phyloP scores from a whole-genome alignment of 768 basidiomycete genomes.

The Cyclocybe cylindracea region DNA sequence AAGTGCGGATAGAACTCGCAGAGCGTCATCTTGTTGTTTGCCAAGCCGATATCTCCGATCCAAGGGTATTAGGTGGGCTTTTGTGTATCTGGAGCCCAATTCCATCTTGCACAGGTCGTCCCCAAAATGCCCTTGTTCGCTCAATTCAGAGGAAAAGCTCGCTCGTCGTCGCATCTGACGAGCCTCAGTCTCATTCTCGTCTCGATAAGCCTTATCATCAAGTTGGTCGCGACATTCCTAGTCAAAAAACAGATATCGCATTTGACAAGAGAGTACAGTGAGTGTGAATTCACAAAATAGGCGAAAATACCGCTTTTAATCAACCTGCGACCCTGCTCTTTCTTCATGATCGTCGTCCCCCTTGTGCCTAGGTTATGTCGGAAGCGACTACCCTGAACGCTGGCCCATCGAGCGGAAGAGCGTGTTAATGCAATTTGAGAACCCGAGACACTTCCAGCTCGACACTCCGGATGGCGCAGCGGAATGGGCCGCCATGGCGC shows the following conservation, averaged over 20 bases:
- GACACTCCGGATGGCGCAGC: constrained; percentile 26
- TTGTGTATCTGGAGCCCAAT: neutral
- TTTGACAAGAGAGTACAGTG: constrained; percentile 25
- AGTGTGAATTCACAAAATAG: constrained; percentile 8
- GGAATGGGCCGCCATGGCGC: constrained; percentile 33
- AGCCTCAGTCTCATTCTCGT: constrained; percentile 17
- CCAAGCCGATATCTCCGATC: neutral
- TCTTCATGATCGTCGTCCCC: neutral
- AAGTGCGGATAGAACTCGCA: constrained; percentile 5
- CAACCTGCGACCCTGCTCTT: neutral
- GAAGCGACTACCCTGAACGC: constrained; percentile 30
- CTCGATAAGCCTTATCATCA: constrained; percentile 19
- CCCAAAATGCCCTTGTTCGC: constrained; percentile 7
- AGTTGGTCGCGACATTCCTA: constrained; percentile 21
- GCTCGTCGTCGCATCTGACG: constrained; percentile 9
- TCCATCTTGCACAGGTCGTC: neutral
- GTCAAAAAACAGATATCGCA: constrained; percentile 18
- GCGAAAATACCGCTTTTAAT: constrained; percentile 8
- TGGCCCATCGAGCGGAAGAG: constrained; percentile 31
- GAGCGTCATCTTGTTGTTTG: neutral
- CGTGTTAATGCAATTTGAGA: constrained; percentile 33
- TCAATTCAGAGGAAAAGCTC: neutral
- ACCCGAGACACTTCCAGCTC: constrained; percentile 28
- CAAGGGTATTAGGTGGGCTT: neutral
- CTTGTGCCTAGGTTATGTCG: constrained; percentile 25